These are phyloP conservation scores for Punica granatum DNA, from an alignment of 345 rosid genomes.

Conservation along the genomic window DNA sequence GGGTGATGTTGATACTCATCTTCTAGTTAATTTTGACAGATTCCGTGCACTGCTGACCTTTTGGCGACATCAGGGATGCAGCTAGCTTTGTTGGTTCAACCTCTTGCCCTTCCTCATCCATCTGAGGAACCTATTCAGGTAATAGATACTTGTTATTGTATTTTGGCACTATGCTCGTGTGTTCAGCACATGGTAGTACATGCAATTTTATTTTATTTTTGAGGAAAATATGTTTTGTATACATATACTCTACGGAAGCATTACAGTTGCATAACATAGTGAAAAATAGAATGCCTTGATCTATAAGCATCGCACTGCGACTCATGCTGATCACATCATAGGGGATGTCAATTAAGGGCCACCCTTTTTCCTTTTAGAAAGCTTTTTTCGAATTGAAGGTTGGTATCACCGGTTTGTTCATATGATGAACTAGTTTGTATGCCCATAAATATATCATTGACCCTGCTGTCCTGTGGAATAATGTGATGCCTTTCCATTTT, in stretches of 20 bases:
- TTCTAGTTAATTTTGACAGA: constrained; percentile 30
- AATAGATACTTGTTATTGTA: constrained; percentile 9
- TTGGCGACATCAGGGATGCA: constrained; percentile 93
- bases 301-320: neutral
- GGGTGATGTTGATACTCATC: neutral
- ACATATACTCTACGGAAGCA: neutral
- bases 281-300: neutral
- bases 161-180: neutral
- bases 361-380: neutral
- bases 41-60: constrained; percentile 95
- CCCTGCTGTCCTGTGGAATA: neutral
- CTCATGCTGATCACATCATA: neutral
- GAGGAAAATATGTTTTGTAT: neutral
- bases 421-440: neutral
- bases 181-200: neutral
- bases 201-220: neutral
- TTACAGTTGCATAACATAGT: neutral
- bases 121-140: constrained; percentile 97
- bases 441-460: neutral
- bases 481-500: neutral
- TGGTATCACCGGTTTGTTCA: neutral
- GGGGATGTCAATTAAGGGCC: neutral
- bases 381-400: neutral
- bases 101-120: constrained; percentile 91
- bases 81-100: constrained; percentile 85